Evolutionary conservation across 441 rosid species (phyloP), one percentile per base, ranked within the genome.

Genomic region (Pelargonium australe): DNA sequence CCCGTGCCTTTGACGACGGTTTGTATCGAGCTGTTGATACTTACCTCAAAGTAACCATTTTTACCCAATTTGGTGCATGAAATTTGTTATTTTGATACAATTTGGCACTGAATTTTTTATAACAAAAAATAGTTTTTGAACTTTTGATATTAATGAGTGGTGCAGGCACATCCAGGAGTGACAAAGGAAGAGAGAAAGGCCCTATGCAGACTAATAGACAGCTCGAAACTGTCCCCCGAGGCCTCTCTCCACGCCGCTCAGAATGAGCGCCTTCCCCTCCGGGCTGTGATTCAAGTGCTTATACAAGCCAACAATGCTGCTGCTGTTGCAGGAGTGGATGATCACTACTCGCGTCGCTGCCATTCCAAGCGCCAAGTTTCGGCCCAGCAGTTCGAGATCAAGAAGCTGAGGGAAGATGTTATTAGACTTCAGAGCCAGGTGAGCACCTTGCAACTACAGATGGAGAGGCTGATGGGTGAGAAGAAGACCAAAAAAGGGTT

Each of bases 21-120:
- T 57, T 92, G 10, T 90, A 92, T 80, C 83, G 91, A 7, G 94
- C 97, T 68, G 77, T 92, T 5, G 96, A 92, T 65, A 89, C 94
- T 55, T 92, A 87, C 72, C 92, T 92, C 63, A 90, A 92, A 78
- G 98, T 85, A 80, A 80, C 81, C 68, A 7, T 41, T 41, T 41
- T 41, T 41, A 41, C n/a, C n/a, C n/a, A n/a, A n/a, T n/a, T n/a
- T n/a, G n/a, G n/a, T n/a, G n/a, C n/a, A n/a, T n/a, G n/a, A n/a
- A n/a, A n/a, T n/a, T n/a, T n/a, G n/a, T n/a, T n/a, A n/a, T n/a
- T n/a, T n/a, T n/a, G n/a, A n/a, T n/a, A n/a, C n/a, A n/a, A n/a
- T n/a, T n/a, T n/a, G n/a, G n/a, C n/a, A n/a, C n/a, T n/a, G n/a
- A n/a, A n/a, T n/a, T n/a, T n/a, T n/a, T n/a, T n/a, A n/a, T n/a